Evolutionary conservation across 2,329 filamentous ascomycete species (phyloP).

Genomic region (Pseudogymnoascus sp.): DNA sequence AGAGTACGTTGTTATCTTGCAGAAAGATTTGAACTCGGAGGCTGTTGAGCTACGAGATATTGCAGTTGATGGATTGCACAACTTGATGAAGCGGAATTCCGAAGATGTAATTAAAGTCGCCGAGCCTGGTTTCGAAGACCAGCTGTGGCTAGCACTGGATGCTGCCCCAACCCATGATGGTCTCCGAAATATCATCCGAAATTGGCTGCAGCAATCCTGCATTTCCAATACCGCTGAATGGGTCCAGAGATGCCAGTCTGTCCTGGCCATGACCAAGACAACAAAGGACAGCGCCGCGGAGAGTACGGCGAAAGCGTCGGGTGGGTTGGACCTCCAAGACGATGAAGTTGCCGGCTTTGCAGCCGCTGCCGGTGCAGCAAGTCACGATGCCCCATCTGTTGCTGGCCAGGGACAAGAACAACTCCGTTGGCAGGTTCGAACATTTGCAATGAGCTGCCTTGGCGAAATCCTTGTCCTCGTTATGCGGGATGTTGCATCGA

Average conservation of each 20-base stretch:
- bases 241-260: conserved; percentile 80
- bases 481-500: conserved; percentile 68
- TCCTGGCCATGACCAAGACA: conserved; percentile 78
- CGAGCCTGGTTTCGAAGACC: conserved; percentile 74
- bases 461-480: conserved; percentile 75
- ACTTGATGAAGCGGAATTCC: conserved; percentile 88
- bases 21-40: conserved; percentile 66
- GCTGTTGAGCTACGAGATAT: conserved; percentile 66
- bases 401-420: conserved; percentile 68
- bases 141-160: conserved; percentile 86
- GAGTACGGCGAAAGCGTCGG: conserved; percentile 40
- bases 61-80: conserved; percentile 82
- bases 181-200: conserved; percentile 79
- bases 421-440: conserved; percentile 88
- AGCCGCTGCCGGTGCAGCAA: conserved; percentile 53
- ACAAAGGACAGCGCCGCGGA: conserved; percentile 48
- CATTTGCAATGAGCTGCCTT: conserved; percentile 86
- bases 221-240: conserved; percentile 73
- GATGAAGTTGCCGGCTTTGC: conserved; percentile 97
- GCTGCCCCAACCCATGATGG: conserved; percentile 66
- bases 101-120: conserved; percentile 73
- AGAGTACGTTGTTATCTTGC: conserved; percentile 75
- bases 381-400: conserved; percentile 47
- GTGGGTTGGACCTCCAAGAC: conserved; percentile 75
- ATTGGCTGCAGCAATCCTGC: conserved; percentile 89